Evolutionary conservation across 768 basidiomycete species (phyloP).

Genomic region (Phylloporus sp.): DNA sequence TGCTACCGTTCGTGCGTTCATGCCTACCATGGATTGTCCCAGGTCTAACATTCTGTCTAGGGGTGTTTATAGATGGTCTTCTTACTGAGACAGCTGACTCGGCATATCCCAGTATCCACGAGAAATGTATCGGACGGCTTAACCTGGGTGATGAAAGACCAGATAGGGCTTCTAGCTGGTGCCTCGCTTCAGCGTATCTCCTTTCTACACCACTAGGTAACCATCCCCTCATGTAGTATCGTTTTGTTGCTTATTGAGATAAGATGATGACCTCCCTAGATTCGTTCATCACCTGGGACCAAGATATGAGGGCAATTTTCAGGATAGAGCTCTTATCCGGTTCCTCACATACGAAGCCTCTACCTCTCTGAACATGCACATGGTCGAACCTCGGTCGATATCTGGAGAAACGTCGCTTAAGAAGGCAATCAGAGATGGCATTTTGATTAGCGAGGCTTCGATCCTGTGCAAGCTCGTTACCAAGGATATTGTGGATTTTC

Average conservation of each 20-base stretch:
- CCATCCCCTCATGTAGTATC: neutral
- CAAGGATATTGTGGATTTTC: slow-evolving; percentile 9
- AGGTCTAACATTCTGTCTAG: slow-evolving; percentile 33
- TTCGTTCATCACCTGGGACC: slow-evolving; percentile 82
- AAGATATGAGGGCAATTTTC: slow-evolving; percentile 71
- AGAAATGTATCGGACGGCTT: slow-evolving; percentile 39
- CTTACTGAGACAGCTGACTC: slow-evolving; percentile 60
- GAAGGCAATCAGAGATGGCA: slow-evolving; percentile 40
- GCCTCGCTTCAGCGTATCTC: slow-evolving; percentile 62
- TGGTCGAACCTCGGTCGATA: slow-evolving; percentile 47
- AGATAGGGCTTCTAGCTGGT: slow-evolving; percentile 48
- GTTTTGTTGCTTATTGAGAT: slow-evolving; percentile 11
- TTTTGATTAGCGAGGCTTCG: slow-evolving; percentile 35
- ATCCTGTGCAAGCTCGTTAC: slow-evolving; percentile 42
- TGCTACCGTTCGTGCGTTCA: slow-evolving; percentile 56
- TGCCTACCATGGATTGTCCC: neutral
- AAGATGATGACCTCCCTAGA: slow-evolving; percentile 68
- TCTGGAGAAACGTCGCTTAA: slow-evolving; percentile 38
- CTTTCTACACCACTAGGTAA: slow-evolving; percentile 57
- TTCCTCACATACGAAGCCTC: slow-evolving; percentile 85
- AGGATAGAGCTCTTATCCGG: slow-evolving; percentile 61
- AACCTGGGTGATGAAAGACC: slow-evolving; percentile 52
- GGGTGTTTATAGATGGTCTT: slow-evolving; percentile 71
- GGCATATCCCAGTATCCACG: slow-evolving; percentile 54
- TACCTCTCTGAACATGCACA: slow-evolving; percentile 78